Evolutionary conservation across 768 basidiomycete species (phyloP), one percentile per base, ranked within the genome.

Genomic region (Termitomyces sp.): DNA sequence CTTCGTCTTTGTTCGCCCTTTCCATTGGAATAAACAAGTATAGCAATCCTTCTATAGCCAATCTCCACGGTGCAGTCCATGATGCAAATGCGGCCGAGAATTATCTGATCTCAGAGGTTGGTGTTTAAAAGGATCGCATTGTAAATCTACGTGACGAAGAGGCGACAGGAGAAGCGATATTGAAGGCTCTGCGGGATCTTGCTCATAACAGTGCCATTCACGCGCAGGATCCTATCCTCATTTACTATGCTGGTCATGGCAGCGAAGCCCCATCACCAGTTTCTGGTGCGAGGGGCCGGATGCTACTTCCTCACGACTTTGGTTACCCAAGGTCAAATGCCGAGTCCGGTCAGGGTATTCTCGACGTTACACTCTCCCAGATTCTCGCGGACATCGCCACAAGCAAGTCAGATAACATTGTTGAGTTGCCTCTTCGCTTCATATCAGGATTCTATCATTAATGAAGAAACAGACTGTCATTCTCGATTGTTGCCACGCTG

Each of bases 171-270:
- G 40, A 21, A 14, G 29, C n/a, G 3, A 57, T 49, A 3, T 4
- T 58, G 23, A 21, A 27, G 7, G 45, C 49, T 17, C n/a, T 61
- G 35, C 44, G 14, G 11, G 17, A 35, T 16, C 37, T 61, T 17
- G 40, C 21, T 2, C 3, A 47, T 29, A 58, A 58, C 32, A 27
- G 41, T 25, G 42, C 14, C 6, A 61, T 61, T 17, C 9, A 12
- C 17, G 21, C 19, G 12, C 42, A 32, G 14, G 54, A 57, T 47
- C 51, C 59, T 5, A 58, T 61, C 8, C 44, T 61, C 16, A 50
- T 61, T 34, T 61, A 53, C 38, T 61, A 49, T n/a, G 59, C 59
- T 38, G 59, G 59, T 19, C 59, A 61, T 42, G 59, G 59, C 14
- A 11, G 32, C 1, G 14, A 35, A 34, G 16, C 23, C 4, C 19